Evolutionary conservation across 345 rosid species (phyloP), one percentile per base, ranked within the genome.

Genomic region (Syzygium aromaticum): DNA sequence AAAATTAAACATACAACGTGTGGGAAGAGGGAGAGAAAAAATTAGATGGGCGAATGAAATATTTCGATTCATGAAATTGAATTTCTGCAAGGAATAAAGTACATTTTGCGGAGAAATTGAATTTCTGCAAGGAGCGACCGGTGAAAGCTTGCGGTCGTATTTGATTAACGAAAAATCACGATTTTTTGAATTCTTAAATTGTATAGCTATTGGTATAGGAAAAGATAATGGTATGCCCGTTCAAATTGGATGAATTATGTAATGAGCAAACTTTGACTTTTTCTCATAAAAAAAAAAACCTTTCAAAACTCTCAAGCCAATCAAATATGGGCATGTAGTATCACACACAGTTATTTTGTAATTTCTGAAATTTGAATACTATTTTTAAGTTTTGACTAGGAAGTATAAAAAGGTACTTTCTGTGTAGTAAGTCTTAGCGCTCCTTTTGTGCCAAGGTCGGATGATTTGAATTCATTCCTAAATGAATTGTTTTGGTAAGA

Each of bases 71-170:
- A 11, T 25, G 33, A 59, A 27, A 59, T 27, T 59, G 13, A 25
- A 59, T 27, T 59, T 27, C 27, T 0, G 2, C 7, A 25, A 25
- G 0, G 28, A 57, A 57, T 25, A 5, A 57, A 57, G 3, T 22
- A 22, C 11, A 0, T 8, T 56, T 56, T 1, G 8, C 3, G 0
- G 3, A 54, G 11, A 52, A 52, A 52, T 3, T 52, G 15, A 52
- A 59, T 27, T 59, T 27, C 27, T 0, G 2, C 7, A 12, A 27
- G 0, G 30, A 27, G 3, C 0, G 0, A 27, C 0, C 1, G 0
- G 16, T 27, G 64, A 59, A 59, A n/a, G 33, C 19, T 3, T 3
- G 0, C 2, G 1, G 12, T n/a, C 33, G 6, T n/a, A n/a, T 61
- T 27, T 61, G 33, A 25, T 59, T 11, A 25, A 59, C 27, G 30